Percentiles rank a stretch among this genome's conserved stretches.
Evolutionary conservation across 2,329 filamentous ascomycete genomes (phyloP).

Genomic region (Arthrobotrys megalospora): DNA sequence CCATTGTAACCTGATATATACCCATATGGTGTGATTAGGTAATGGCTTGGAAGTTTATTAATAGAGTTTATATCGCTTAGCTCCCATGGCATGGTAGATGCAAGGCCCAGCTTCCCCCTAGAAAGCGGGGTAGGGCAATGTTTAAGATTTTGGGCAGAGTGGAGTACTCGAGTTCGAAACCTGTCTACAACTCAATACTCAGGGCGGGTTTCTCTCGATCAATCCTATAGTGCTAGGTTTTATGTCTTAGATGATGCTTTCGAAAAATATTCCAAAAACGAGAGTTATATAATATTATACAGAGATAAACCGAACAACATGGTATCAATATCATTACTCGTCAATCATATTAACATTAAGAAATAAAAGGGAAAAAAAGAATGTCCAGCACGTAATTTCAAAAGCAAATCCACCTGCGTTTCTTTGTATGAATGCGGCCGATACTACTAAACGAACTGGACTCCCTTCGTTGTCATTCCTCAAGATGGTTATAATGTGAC

Average conservation of each 20-base stretch:
- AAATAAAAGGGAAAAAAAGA: neutral
- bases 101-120: neutral
- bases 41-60: no score
- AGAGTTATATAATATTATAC: slow-evolving; percentile 5
- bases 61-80: no score
- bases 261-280: neutral
- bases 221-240: no score
- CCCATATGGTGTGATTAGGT: no score
- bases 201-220: neutral
- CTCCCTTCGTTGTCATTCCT: slow-evolving; percentile 27
- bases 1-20: no score
- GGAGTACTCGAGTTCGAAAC: neutral
- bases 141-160: neutral
- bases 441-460: slow-evolving; percentile 20
- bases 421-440: neutral
- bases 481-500: slow-evolving; percentile 48
- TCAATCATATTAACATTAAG: slow-evolving; percentile 12
- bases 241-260: neutral
- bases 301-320: slow-evolving; percentile 3
- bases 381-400: slow-evolving; percentile 21
- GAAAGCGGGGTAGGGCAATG: slow-evolving; percentile 14
- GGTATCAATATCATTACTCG: slow-evolving; percentile 12
- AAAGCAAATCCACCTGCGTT: slow-evolving; percentile 30
- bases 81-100: neutral
- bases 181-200: neutral